Evolutionary conservation across 2,329 filamentous ascomycete genomes (phyloP), one percentile per base, ranked within the genome.

Genomic region (Fusarium sterilihyphosum): DNA sequence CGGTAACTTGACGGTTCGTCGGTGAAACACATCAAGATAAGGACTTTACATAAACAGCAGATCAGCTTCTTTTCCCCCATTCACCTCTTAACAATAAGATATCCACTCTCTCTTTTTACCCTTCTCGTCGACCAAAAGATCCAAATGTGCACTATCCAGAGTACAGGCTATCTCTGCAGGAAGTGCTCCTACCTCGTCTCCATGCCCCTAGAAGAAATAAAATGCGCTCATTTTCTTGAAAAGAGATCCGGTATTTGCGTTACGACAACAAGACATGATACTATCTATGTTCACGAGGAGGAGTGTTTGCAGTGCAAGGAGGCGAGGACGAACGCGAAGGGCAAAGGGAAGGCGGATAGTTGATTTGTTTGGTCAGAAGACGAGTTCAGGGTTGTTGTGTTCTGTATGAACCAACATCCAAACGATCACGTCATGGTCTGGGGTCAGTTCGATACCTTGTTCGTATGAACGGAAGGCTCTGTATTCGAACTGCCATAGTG

Each of bases 261-360:
- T 1, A 71, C 31, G 9, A 17, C 2, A 2, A 52, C 67, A 17
- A 56, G 26, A 2, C 68, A 72, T 26, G 26, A 71, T 8, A 72
- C 69, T 1, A 24, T 63, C 8, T 72, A 72, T 18, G 58, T 72
- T 41, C 69, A 71, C 6, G 35, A 57, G 22, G 62, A 63, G 29
- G 67, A 72, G 41, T 72, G 69, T 41, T 49, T 69, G 6, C 35
- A 31, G n/a, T 72, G 67, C 29, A 43, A 38, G 18, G 31, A 64
- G 24, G 24, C 18, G 2, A 31, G n/a, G 11, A 5, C 24, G 8
- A 29, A 8, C 20, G 20, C 16, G 2, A 43, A 43, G 20, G 37
- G 52, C 0, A 38, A 35, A 38, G 20, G 40, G n/a, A 52, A 10
- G 16, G 43, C 16, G 9, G 33, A 20, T 14, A 17, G 17, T 26